Conservation (phyloP, 192 early-diverging fungal species). For the Backusella macrospora region DNA sequence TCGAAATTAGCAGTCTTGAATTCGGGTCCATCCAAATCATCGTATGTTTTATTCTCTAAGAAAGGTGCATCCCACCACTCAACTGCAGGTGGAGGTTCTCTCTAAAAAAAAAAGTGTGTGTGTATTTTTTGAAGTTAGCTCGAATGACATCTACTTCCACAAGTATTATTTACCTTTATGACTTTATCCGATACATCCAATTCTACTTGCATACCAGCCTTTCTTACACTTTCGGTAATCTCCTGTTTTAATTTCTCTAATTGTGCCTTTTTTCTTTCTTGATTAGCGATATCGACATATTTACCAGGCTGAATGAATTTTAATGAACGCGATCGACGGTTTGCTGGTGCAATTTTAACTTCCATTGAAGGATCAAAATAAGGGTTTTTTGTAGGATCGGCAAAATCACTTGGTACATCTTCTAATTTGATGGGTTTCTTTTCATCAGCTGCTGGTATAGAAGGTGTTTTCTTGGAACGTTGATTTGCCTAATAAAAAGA, state of each 20-base stretch:
- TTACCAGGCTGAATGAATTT: conserved; percentile 85
- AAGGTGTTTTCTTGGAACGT: conserved; percentile 42
- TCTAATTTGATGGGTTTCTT: conserved; percentile 59
- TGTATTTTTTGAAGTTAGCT: conserved; percentile 14
- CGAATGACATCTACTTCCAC: neutral
- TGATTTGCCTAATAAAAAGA: conserved; percentile 62
- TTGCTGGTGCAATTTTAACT: conserved; percentile 38
- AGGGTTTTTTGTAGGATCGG: conserved; percentile 81
- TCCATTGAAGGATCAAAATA: conserved; percentile 81
- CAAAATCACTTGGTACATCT: conserved; percentile 49
- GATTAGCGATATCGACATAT: conserved; percentile 81
- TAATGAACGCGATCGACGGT: conserved; percentile 57
- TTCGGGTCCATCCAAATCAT: conserved; percentile 46
- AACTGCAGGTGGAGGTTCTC: conserved; percentile 69
- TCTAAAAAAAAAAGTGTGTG: no score
- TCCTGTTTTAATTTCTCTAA: conserved; percentile 75
- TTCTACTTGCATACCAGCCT: conserved; percentile 75
- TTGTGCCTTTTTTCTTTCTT: conserved; percentile 74
- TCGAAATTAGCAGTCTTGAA: conserved; percentile 48
- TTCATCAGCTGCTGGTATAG: conserved; percentile 40
- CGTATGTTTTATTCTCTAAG: conserved; percentile 72
- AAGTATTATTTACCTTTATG: conserved; percentile 51
- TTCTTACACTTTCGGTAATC: conserved; percentile 71
- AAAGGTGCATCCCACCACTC: conserved; percentile 99
- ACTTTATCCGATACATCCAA: conserved; percentile 70